These are phyloP conservation scores for Phytopythium sindhum DNA, from an alignment of 352 stramenopile species.

Conservation along the genomic window DNA sequence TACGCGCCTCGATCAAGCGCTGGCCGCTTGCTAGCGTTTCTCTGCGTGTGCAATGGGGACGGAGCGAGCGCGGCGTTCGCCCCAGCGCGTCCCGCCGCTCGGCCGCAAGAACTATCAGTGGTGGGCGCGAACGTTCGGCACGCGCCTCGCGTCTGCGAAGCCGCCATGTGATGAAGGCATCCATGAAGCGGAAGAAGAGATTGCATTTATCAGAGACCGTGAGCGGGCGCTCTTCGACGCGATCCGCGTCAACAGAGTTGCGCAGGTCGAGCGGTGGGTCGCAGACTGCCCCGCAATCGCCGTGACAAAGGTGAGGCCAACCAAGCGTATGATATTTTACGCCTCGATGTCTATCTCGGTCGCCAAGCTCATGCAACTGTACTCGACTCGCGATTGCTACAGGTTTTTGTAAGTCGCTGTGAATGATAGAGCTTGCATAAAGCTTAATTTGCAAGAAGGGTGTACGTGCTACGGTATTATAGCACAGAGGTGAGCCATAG, in stretches of 20 bases:
- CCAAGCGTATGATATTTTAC: too few relatives aligned
- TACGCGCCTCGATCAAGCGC: neutral
- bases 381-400: too few relatives aligned
- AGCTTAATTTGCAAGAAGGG: too few relatives aligned
- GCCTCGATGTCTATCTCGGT: neutral
- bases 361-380: neutral
- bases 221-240: constrained; percentile 20
- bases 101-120: neutral
- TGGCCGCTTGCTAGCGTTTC: neutral
- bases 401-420: neutral
- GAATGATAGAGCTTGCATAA: too few relatives aligned
- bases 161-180: neutral
- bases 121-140: constrained; percentile 3
- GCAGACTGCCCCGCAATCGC: constrained; percentile 22
- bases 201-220: neutral
- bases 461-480: too few relatives aligned
- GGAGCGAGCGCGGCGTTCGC: neutral
- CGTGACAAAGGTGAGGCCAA: constrained; percentile 35
- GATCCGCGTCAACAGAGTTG: constrained; percentile 34
- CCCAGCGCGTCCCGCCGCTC: neutral
- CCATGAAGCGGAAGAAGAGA: neutral
- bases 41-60: neutral
- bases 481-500: too few relatives aligned
- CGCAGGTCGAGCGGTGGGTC: constrained; percentile 22
- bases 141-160: neutral